These are phyloP conservation scores for Vinca minor DNA, from an alignment of 257 asterid species.

Conservation along the genomic window DNA sequence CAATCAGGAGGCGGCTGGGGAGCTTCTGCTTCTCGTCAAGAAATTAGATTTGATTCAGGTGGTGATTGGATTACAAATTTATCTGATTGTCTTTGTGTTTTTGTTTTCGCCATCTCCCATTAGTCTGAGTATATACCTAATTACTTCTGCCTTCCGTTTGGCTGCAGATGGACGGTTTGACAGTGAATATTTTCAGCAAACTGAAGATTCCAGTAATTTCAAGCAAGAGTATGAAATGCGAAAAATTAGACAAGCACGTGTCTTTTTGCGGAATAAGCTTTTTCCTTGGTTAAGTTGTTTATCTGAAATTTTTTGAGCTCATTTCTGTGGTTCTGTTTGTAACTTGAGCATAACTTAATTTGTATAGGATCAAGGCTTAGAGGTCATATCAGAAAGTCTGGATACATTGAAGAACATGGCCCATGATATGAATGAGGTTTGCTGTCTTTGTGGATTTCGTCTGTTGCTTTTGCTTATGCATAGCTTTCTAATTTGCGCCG, in stretches of 20 bases:
- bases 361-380: conserved; percentile 85
- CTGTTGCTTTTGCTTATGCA: conserved; percentile 14
- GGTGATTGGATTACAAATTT: conserved; percentile 18
- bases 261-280: conserved; percentile 3
- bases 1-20: conserved; percentile 91
- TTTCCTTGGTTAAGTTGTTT: neutral
- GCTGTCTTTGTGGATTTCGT: conserved; percentile 16
- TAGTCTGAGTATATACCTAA: neutral
- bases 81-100: neutral
- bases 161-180: conserved; percentile 79
- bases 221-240: conserved; percentile 98
- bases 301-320: conserved; percentile 2
- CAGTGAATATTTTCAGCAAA: conserved; percentile 80
- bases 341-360: conserved; percentile 9
- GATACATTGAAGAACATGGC: conserved; percentile 95
- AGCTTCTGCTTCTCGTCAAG: conserved; percentile 78
- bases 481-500: conserved; percentile 8
- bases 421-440: conserved; percentile 93
- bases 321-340: conserved; percentile 5
- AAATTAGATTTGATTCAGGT: conserved; percentile 96
- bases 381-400: conserved; percentile 87
- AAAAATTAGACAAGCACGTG: conserved; percentile 82
- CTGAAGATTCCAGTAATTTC: conserved; percentile 86
- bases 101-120: neutral
- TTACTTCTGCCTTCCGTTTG: conserved; percentile 22